phyloP scores from a whole-genome alignment of 805 yeast genomes.

The Myxozyma mucilagina region DNA sequence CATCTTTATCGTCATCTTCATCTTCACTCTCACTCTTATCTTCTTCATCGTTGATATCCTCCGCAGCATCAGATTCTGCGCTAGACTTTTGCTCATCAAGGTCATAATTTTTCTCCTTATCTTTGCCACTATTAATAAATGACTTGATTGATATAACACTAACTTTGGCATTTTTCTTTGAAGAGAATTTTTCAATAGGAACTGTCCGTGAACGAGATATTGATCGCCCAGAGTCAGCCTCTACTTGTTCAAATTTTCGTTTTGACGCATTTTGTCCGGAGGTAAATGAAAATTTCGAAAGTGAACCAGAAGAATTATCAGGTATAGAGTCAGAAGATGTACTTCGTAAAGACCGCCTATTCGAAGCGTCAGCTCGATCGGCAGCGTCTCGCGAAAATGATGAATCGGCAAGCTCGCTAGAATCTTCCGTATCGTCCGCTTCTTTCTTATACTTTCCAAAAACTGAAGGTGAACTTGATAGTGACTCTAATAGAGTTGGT shows the following conservation, averaged over 20 bases:
- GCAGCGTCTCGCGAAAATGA: not conserved
- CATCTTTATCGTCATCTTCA: not conserved
- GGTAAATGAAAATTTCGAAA: not conserved
- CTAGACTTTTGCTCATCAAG: no score
- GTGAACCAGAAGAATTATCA: not conserved
- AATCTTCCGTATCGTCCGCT: not conserved
- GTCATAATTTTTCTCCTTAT: no score
- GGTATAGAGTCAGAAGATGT: not conserved
- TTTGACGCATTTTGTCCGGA: not conserved
- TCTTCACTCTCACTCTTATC: not conserved
- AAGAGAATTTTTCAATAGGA: no score
- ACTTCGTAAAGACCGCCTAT: not conserved
- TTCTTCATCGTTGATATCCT: not conserved
- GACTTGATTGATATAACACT: no score
- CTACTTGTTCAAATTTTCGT: not conserved
- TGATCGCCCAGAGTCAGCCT: no score
- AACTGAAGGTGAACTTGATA: conserved; percentile 10
- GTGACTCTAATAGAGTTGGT: conserved; percentile 39
- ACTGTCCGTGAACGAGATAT: no score
- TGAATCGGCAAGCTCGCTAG: not conserved
- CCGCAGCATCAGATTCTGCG: not conserved
- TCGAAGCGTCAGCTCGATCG: not conserved
- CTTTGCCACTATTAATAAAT: no score
- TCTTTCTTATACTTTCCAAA: conserved; percentile 31
- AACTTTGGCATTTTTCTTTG: no score